These are phyloP conservation scores for Verticillium nubilum DNA, from an alignment of 2,329 filamentous ascomycete genomes.

Conservation along the genomic window DNA sequence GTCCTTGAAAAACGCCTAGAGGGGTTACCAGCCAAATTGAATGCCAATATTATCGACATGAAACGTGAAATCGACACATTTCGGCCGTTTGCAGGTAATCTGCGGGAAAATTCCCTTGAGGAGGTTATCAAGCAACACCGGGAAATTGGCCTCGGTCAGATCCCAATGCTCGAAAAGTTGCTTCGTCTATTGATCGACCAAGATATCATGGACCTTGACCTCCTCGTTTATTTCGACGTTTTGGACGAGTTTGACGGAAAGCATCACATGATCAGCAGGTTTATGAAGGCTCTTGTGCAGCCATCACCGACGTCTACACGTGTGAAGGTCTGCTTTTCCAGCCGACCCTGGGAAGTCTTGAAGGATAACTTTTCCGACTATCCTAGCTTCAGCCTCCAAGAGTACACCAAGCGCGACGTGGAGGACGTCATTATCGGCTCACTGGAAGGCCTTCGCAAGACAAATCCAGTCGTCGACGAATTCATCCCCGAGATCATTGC, in stretches of 20 bases:
- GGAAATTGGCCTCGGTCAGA: neutral
- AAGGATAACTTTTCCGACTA: conserved; percentile 7
- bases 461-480: neutral
- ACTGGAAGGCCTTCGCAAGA: neutral
- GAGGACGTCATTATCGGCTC: conserved; percentile 2
- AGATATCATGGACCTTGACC: conserved; percentile 4
- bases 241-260: conserved; percentile 18
- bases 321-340: conserved; percentile 24
- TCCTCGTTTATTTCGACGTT: conserved; percentile 17
- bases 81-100: neutral
- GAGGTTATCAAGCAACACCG: neutral
- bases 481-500: conserved; percentile 7
- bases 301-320: neutral
- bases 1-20: too few relatives aligned
- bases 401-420: conserved; percentile 12
- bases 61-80: neutral
- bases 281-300: neutral
- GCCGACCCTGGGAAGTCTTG: conserved; percentile 19
- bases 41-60: too few relatives aligned
- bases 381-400: conserved; percentile 9
- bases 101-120: neutral
- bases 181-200: neutral
- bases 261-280: neutral
- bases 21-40: too few relatives aligned
- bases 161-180: neutral